A percentile compares a stretch with the other conserved stretches of the same genome.
Evolutionary conservation across 352 stramenopile species (phyloP).

Genomic region (Phytophthora europaea): DNA sequence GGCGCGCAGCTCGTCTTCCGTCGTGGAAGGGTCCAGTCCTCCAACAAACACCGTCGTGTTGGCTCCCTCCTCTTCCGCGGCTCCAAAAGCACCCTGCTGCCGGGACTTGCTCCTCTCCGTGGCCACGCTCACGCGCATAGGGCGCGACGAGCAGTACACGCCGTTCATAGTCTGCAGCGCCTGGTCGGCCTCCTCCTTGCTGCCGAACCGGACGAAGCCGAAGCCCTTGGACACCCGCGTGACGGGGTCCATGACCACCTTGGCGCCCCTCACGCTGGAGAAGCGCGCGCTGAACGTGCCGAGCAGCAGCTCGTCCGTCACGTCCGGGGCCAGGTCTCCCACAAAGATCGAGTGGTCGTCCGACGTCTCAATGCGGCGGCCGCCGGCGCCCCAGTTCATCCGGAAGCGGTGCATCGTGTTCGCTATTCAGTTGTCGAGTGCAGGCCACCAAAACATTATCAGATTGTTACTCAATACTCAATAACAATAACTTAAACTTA

Average conservation of each 20-base stretch:
- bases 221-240: slow-evolving; percentile 94
- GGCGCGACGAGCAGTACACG: slow-evolving; percentile 87
- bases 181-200: slow-evolving; percentile 89
- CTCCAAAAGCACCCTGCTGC: slow-evolving; percentile 37
- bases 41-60: slow-evolving; percentile 95
- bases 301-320: slow-evolving; percentile 91
- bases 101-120: slow-evolving; percentile 82
- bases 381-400: slow-evolving; percentile 93
- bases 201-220: slow-evolving; percentile 92
- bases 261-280: slow-evolving; percentile 85
- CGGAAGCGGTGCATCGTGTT: slow-evolving; percentile 92
- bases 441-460: slow-evolving; percentile 5
- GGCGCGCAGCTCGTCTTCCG: slow-evolving; percentile 86
- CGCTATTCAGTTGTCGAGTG: slow-evolving; percentile 47
- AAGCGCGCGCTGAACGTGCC: slow-evolving; percentile 87
- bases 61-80: slow-evolving; percentile 61
- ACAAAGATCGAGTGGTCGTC: slow-evolving; percentile 94
- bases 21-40: slow-evolving; percentile 82
- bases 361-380: slow-evolving; percentile 83
- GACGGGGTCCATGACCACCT: slow-evolving; percentile 91
- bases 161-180: slow-evolving; percentile 93
- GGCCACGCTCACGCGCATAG: slow-evolving; percentile 92
- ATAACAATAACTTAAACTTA: not conserved
- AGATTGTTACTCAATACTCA: slow-evolving; percentile 11
- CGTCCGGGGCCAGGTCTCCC: slow-evolving; percentile 90